Conservation (phyloP, 2,329 filamentous ascomycete genomes). For the Cordyceps javanica region DNA sequence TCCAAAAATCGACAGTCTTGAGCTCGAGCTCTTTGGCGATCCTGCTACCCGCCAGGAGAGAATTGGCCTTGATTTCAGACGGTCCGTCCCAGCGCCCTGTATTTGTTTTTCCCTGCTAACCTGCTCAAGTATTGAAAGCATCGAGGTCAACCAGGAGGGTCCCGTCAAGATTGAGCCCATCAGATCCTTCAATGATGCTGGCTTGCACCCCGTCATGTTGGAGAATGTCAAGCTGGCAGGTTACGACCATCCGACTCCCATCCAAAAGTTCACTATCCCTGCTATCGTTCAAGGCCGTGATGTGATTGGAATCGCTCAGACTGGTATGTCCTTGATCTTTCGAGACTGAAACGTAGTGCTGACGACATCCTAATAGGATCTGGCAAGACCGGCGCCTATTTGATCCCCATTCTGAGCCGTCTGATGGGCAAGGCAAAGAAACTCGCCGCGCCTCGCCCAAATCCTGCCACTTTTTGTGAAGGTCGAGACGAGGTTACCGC, state of each 20-base stretch:
- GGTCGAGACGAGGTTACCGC: conserved; percentile 52
- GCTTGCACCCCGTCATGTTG: conserved; percentile 77
- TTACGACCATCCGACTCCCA: conserved; percentile 72
- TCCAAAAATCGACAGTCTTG: conserved; percentile 62
- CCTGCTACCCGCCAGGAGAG: conserved; percentile 42
- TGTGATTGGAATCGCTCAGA: conserved; percentile 85
- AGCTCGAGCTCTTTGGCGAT: conserved; percentile 66
- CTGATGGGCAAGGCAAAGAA: conserved; percentile 96
- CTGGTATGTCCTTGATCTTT: conserved; percentile 54
- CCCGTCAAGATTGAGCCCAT: conserved; percentile 44
- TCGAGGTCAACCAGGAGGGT: conserved; percentile 54
- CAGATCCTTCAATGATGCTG: conserved; percentile 63
- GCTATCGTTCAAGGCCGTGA: conserved; percentile 72
- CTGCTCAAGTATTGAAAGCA: conserved; percentile 43
- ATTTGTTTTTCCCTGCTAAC: conserved; percentile 19
- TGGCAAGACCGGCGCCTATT: conserved; percentile 89
- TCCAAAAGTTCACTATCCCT: conserved; percentile 80
- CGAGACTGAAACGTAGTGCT: neutral
- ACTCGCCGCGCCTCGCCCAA: conserved; percentile 71
- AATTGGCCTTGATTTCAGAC: conserved; percentile 57
- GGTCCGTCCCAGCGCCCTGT: conserved; percentile 36
- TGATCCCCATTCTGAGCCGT: conserved; percentile 82
- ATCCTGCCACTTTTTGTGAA: conserved; percentile 49
- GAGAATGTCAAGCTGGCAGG: conserved; percentile 69
- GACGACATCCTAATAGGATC: conserved; percentile 55